Percentiles rank a stretch among this genome's conserved stretches.
Conservation (phyloP, 352 stramenopile genomes). For the Pythium insidiosum region DNA sequence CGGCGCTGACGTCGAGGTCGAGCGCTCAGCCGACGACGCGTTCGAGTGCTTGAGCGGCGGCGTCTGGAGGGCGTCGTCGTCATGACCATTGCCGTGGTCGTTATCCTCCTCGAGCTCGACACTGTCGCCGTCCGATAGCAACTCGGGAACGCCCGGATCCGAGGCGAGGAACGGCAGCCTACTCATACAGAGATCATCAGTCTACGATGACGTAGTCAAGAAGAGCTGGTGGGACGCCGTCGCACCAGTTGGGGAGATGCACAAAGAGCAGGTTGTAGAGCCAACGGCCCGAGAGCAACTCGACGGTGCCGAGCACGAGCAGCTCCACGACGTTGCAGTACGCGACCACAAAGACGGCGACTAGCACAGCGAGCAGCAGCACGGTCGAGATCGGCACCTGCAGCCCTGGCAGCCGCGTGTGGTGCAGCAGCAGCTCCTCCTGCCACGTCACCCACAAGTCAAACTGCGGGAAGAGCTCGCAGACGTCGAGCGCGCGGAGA, state of each 20-base stretch:
- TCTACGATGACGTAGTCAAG: not conserved
- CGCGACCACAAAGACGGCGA: constrained; percentile 18
- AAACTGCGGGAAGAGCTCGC: constrained; percentile 60
- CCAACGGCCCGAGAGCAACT: constrained; percentile 46
- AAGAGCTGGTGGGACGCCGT: too few species aligned
- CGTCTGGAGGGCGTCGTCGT: constrained; percentile 11
- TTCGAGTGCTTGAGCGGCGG: constrained; percentile 13
- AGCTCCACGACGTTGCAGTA: constrained; percentile 31
- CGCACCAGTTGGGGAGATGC: constrained; percentile 44
- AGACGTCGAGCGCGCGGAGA: constrained; percentile 25
- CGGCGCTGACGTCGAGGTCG: not conserved
- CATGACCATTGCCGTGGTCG: constrained; percentile 5
- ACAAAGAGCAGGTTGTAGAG: constrained; percentile 44
- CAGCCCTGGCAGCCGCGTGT: constrained; percentile 40
- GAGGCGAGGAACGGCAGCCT: constrained; percentile 49
- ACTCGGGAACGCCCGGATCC: constrained; percentile 47
- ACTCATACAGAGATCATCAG: not conserved
- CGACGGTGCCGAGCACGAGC: constrained; percentile 32
- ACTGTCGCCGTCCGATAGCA: constrained; percentile 47
- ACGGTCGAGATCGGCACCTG: constrained; percentile 31
- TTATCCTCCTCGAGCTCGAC: constrained; percentile 13
- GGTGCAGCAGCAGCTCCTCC: constrained; percentile 51
- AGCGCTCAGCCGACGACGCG: not conserved
- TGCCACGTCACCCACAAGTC: constrained; percentile 43
- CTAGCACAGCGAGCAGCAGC: constrained; percentile 26